These are phyloP conservation scores for Picocystis salinarum DNA, from an alignment of 139 green algal genomes.

Conservation along the genomic window DNA sequence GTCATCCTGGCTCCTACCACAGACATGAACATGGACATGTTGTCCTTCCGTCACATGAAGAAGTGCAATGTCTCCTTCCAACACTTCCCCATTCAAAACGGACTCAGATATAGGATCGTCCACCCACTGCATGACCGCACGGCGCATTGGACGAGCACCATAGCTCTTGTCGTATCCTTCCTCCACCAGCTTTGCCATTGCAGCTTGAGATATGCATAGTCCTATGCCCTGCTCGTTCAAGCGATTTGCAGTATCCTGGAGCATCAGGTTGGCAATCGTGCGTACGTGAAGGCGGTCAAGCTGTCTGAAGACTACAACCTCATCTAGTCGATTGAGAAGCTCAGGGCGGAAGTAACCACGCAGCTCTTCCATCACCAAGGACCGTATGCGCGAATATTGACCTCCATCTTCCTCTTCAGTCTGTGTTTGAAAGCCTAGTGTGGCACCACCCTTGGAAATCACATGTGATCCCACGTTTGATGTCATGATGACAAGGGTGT, in stretches of 20 bases:
- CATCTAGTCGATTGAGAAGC: conserved; percentile 64
- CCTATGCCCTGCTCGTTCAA: conserved; percentile 11
- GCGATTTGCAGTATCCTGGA: conserved; percentile 3
- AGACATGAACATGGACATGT: no score
- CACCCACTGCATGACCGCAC: conserved; percentile 19
- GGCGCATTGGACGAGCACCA: conserved; percentile 21
- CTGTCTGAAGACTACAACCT: conserved; percentile 64
- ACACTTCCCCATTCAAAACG: conserved; percentile 9
- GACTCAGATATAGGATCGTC: conserved; percentile 25
- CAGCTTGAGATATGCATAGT: conserved; percentile 15
- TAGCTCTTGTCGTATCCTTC: conserved; percentile 24
- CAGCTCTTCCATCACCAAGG: conserved; percentile 59
- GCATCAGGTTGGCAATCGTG: conserved; percentile 5
- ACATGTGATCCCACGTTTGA: conserved; percentile 44
- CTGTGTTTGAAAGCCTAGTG: conserved; percentile 41
- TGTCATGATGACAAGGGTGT: conserved; percentile 58
- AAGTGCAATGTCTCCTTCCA: conserved; percentile 7
- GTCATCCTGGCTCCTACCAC: no score
- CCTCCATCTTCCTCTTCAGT: conserved; percentile 15
- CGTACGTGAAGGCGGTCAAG: conserved; percentile 28
- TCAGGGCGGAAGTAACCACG: conserved; percentile 58
- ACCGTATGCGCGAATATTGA: conserved; percentile 31
- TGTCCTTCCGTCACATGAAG: conserved; percentile 1
- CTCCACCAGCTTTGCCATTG: conserved; percentile 14
- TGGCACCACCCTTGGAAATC: conserved; percentile 34